Conservation (phyloP, 495 filamentous ascomycete species). For the Evernia prunastri region DNA sequence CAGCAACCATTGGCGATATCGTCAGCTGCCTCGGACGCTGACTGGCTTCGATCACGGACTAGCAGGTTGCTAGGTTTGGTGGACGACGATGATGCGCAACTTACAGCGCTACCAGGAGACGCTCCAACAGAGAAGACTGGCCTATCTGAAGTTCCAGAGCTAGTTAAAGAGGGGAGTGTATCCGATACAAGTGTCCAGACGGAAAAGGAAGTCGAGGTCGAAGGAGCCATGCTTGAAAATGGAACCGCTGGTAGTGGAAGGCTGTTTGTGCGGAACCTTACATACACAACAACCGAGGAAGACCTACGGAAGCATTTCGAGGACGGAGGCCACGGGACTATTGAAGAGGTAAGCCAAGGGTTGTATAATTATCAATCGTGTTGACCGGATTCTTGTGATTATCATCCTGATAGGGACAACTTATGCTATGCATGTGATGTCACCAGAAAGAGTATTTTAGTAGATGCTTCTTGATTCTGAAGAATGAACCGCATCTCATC, state of each 20-base stretch:
- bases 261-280: slow-evolving; percentile 82
- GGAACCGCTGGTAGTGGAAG: slow-evolving; percentile 49
- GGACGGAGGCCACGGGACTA: slow-evolving; percentile 49
- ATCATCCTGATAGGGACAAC: slow-evolving; percentile 99
- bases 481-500: slow-evolving; percentile 26
- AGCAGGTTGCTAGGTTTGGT: slow-evolving; percentile 79
- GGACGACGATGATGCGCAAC: slow-evolving; percentile 55
- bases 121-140: slow-evolving; percentile 16
- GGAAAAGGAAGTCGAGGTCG: slow-evolving; percentile 29
- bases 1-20: background rate
- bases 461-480: slow-evolving; percentile 70
- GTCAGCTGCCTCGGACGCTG: slow-evolving; percentile 58
- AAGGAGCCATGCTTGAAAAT: slow-evolving; percentile 25
- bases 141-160: slow-evolving; percentile 29
- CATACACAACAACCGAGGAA: slow-evolving; percentile 71
- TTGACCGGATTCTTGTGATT: slow-evolving; percentile 59
- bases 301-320: slow-evolving; percentile 67
- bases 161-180: slow-evolving; percentile 18
- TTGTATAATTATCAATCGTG: slow-evolving; percentile 20
- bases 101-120: slow-evolving; percentile 20
- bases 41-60: slow-evolving; percentile 93
- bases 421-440: slow-evolving; percentile 72
- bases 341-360: slow-evolving; percentile 73
- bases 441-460: slow-evolving; percentile 64
- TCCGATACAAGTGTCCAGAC: slow-evolving; percentile 24